Base-by-base conservation (phyloP, 2,329 filamentous ascomycete species). In the Fusarium secorum region DNA sequence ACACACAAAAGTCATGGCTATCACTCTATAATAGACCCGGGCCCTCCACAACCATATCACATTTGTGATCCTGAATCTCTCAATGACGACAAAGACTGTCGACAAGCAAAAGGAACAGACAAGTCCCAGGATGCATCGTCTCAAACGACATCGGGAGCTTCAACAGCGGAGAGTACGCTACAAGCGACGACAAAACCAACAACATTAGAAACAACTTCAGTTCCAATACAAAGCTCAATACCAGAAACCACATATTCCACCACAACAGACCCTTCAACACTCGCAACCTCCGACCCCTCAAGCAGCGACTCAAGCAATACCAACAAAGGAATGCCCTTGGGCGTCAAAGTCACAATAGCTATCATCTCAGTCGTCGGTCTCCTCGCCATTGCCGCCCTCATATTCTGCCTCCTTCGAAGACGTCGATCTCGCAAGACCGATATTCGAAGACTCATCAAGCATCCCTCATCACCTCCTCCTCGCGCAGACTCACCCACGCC, bases 321-420 rank as follows among this genome's bases (percentile, higher is more conserved):
- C 14, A 45, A 42, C 15, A 17, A 57, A 38, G 71, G 68, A 6
- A 75, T 86, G 10, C 78, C 84, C 3, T 71, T 76, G 2, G 82
- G 81, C 4, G 79, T 81, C 48, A 86, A 83, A 61, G 80, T 82
- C 5, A 84, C 85, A 35, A 83, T 88, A 52, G 82, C 78, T 7
- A 70, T 86, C 15, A 83, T 82, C 53, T 80, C 81, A 4, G 71
- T 81, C 6, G 72, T 85, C n/a, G 81, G 75, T 7, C 67, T 83
- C 15, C 63, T 83, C 18, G 74, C 80, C 5, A 59, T 86, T 6
- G 56, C 80, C 14, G 77, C 78, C 14, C 68, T 84, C 20, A 60
- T 81, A 4, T 68, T 83, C 5, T 82, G 82, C 49, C 72, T 84
- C 5, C 62, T 84, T 15, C 80, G 80, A 20, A 73, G 59, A 69